A percentile compares a stretch with the other conserved stretches of the same genome.
Evolutionary conservation across 805 yeast species (phyloP).

Genomic region (Yamadazyma scolyti): DNA sequence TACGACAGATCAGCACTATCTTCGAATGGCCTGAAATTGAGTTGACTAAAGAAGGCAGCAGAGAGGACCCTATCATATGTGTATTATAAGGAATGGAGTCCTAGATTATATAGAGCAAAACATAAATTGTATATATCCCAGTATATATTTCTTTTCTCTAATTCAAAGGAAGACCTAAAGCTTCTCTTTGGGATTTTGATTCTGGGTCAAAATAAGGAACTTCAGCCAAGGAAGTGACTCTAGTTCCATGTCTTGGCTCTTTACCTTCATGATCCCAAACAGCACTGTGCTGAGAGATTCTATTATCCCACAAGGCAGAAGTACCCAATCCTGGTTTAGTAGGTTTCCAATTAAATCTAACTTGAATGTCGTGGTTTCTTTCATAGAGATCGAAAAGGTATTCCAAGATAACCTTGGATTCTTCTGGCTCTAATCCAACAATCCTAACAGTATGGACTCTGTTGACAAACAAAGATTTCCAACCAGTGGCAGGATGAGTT

Average conservation of each 20-base stretch:
- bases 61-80: no score
- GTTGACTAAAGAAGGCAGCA: no score
- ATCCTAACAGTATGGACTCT: conserved; percentile 47
- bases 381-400: conserved; percentile 45
- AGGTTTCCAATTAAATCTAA: conserved; percentile 50
- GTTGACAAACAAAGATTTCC: conserved; percentile 55
- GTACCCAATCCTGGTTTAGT: conserved; percentile 41
- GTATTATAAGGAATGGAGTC: no score
- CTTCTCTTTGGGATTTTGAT: conserved; percentile 50
- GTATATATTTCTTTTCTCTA: no score
- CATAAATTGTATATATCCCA: no score
- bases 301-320: conserved; percentile 58
- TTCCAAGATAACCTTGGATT: conserved; percentile 44
- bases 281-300: conserved; percentile 51
- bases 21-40: no score
- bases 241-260: conserved; percentile 48
- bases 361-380: conserved; percentile 52
- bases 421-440: conserved; percentile 49
- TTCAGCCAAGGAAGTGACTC: conserved; percentile 49
- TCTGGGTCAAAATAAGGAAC: conserved; percentile 46
- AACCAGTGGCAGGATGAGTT: conserved; percentile 63
- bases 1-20: no score
- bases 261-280: conserved; percentile 45
- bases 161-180: conserved; percentile 33
- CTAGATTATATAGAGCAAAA: no score